Conservation (phyloP, 345 rosid species). For the Nasturtium officinale region DNA sequence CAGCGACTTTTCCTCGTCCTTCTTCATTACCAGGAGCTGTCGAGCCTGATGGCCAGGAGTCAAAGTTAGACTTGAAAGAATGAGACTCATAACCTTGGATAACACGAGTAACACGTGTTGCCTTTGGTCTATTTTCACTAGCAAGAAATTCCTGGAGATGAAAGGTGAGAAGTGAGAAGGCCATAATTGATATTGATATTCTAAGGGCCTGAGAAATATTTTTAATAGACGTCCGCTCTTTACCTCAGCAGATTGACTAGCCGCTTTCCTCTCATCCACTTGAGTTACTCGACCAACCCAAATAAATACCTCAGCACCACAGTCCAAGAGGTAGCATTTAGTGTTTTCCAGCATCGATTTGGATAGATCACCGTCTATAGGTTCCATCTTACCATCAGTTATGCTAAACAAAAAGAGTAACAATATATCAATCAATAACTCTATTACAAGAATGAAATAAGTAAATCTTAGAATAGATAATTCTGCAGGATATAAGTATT, state of each 20-base stretch:
- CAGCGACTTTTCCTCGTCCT: slow-evolving; percentile 99
- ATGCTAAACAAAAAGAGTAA: slow-evolving; percentile 50
- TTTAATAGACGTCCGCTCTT: slow-evolving; percentile 16
- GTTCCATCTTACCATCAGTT: slow-evolving; percentile 60
- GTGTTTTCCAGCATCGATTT: slow-evolving; percentile 82
- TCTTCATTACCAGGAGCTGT: slow-evolving; percentile 79
- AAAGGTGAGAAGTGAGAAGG: slow-evolving; percentile 34
- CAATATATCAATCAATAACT: slow-evolving; percentile 33
- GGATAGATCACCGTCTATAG: slow-evolving; percentile 78
- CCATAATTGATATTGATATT: slow-evolving; percentile 5
- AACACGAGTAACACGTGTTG: slow-evolving; percentile 74
- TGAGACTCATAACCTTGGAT: slow-evolving; percentile 94
- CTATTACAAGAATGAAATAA: slow-evolving; percentile 7
- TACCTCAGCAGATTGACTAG: slow-evolving; percentile 88
- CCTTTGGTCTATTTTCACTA: slow-evolving; percentile 81
- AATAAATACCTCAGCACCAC: slow-evolving; percentile 84
- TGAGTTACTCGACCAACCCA: slow-evolving; percentile 98
- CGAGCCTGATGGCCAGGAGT: slow-evolving; percentile 93
- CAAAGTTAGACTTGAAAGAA: slow-evolving; percentile 92
- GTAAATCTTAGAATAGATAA: neutral
- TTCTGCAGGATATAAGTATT: slow-evolving; percentile 2
- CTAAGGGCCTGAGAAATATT: neutral
- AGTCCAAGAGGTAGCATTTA: slow-evolving; percentile 80
- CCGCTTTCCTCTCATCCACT: slow-evolving; percentile 96
- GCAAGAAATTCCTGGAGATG: slow-evolving; percentile 69